Evolutionary conservation across 2,329 filamentous ascomycete genomes (phyloP), one percentile per base, ranked within the genome.

Genomic region (Arachnopeziza araneosa): DNA sequence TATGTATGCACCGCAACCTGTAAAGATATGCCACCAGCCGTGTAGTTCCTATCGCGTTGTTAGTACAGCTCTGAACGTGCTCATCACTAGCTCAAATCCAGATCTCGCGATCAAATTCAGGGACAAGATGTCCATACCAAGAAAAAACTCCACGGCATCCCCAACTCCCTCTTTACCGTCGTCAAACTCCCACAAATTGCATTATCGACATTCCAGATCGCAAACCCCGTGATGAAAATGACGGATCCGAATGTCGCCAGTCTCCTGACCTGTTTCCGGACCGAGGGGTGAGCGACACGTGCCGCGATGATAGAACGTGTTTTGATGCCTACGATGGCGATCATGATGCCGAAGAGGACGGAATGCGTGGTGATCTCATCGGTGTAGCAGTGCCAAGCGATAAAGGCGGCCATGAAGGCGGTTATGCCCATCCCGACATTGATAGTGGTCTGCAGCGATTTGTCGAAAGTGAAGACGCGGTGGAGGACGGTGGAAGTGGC

Each of bases 371-470:
- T 60, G 6, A 66, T 61, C 50, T 71, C 69, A 56, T 71, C 63
- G 7, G 63, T 67, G 26, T 66, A 55, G 24, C 67, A 70, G 60
- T 71, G 69, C 63, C 67, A 72, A 5, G 79, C 71, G 67, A 80
- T 83, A 14, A 96, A 76, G 7, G 91, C 77, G 1, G 87, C 82
- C 67, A 95, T 85, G 3, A 83, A 71, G 52, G 91, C 79, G 0
- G 89, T 87, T 26, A 86, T 73, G 1, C 73, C 64, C 44, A 93
- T 88, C 69, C 86, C 90, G 73, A 89, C 90, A 56, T 19, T 24
- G 22, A 54, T 30, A 44, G 80, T 0, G 89, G 90, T 51, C 24
- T 24, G 53, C 57, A 61, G 58, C 63, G 78, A 71, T 26, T 79
- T 76, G 51, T 78, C 73, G 44, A 76, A 74, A 14, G 77, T 79